Base-by-base conservation (phyloP, 2,329 filamentous ascomycete species). In the Sporothrix schenckii region DNA sequence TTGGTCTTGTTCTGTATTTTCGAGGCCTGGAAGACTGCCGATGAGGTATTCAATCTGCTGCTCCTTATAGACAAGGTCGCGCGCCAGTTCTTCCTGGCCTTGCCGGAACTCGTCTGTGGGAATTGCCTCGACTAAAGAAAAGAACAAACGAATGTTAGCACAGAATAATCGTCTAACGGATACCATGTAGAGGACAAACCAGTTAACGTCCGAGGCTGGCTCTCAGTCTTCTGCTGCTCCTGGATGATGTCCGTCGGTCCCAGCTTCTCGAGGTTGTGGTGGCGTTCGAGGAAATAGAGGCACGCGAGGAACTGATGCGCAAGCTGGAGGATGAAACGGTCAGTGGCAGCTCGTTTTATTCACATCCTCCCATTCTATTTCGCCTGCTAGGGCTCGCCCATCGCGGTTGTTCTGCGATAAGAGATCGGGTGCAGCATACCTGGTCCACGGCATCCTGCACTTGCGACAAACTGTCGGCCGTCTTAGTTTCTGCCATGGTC, bases 371-470 rank as follows among this genome's bases (percentile, higher is more conserved):
- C 9, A 44, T 27, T 44, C 14, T 4, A 44, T 16, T 16, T 2
- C n/a, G 11, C 68, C 19, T 50, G 10, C 21, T 2, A 27, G 44
- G 27, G 9, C 21, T 6, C 16, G 60, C 9, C 10, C 7, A 13
- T n/a, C 7, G 44, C 49, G 11, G 16, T 13, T 24, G 21, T 50
- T 50, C 5, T 5, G 16, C 13, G 2, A n/a, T 27, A 11, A 2
- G 21, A n/a, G 44, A 34, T 7, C 41, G 41, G 24, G 16, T 11
- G 47, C 7, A 14, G 61, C 80, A 47, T 81, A 92, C 92, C 85
- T 93, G 89, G 77, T 95, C 92, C 72, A 94, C 87, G 79, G 91
- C 90, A 82, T 95, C 92, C 80, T 96, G 92, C 71, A 95, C 84
- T 79, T 95, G 92, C 1, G 92, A 94, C 71, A 96, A 85, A 73